Evolutionary conservation across 257 asterid genomes (phyloP).

Genomic region (Ocimum tenuiflorum): DNA sequence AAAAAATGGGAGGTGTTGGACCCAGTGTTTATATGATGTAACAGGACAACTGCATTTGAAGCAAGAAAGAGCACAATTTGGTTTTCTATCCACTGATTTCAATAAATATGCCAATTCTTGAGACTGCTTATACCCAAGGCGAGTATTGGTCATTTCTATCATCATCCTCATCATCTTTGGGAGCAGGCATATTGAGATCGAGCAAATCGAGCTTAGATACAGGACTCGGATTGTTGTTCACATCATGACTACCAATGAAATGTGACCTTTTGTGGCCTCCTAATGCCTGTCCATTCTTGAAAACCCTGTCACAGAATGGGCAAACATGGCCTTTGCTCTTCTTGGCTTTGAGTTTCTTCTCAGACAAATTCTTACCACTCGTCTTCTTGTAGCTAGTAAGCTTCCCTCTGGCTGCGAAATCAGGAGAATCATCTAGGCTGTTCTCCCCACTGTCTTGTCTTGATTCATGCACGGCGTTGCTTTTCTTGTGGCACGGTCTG

Average conservation of each 20-base stretch:
- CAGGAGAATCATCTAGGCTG: slow-evolving; percentile 44
- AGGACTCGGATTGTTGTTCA: slow-evolving; percentile 25
- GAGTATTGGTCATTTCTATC: slow-evolving; percentile 28
- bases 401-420: slow-evolving; percentile 24
- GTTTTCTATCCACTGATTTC: background rate
- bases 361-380: slow-evolving; percentile 27
- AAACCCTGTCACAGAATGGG: slow-evolving; percentile 71
- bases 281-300: slow-evolving; percentile 91
- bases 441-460: slow-evolving; percentile 61
- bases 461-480: slow-evolving; percentile 33
- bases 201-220: slow-evolving; percentile 46
- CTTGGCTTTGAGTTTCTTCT: slow-evolving; percentile 45
- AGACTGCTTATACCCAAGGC: slow-evolving; percentile 32
- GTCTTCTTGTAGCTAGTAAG: slow-evolving; percentile 27
- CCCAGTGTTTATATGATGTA: background rate
- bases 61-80: slow-evolving; percentile 19
- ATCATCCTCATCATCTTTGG: slow-evolving; percentile 53
- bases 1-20: background rate
- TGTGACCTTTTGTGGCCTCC: slow-evolving; percentile 98
- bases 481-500: slow-evolving; percentile 78
- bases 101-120: slow-evolving; percentile 8
- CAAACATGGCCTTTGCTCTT: slow-evolving; percentile 69
- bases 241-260: slow-evolving; percentile 49
- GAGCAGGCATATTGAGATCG: slow-evolving; percentile 88
- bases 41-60: slow-evolving; percentile 1